A percentile compares a stretch with the other conserved stretches of the same genome.
Conservation (phyloP, 352 stramenopile genomes). For the Pythium aquatile region DNA sequence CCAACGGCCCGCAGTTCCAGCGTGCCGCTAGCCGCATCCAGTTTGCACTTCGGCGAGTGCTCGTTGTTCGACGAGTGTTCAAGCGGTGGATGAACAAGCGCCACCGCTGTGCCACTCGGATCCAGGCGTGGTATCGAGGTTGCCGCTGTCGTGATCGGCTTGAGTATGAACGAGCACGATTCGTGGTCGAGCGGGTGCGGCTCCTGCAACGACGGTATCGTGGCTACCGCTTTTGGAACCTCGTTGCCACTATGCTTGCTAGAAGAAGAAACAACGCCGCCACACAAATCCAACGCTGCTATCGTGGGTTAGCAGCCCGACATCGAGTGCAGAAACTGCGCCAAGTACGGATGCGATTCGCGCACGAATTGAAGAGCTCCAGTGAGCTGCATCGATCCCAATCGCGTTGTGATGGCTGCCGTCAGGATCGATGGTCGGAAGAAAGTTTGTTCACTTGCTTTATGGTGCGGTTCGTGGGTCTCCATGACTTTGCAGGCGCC, state of each 20-base stretch:
- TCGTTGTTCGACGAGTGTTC: slow-evolving; percentile 19
- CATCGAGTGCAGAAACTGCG: slow-evolving; percentile 10
- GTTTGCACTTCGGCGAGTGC: slow-evolving; percentile 27
- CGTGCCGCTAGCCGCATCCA: slow-evolving; percentile 24
- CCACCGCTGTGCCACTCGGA: slow-evolving; percentile 18
- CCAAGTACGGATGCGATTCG: slow-evolving; percentile 17
- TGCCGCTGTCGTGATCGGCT: slow-evolving; percentile 18
- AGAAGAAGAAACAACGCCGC: slow-evolving; percentile 19
- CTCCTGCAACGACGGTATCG: slow-evolving; percentile 27
- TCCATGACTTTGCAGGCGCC: slow-evolving; percentile 29
- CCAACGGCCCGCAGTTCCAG: slow-evolving; percentile 37
- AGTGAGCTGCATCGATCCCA: slow-evolving; percentile 18
- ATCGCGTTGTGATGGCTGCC: slow-evolving; percentile 22
- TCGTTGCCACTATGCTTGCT: slow-evolving; percentile 19
- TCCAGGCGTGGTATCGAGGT: slow-evolving; percentile 31
- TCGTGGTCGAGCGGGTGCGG: slow-evolving; percentile 10
- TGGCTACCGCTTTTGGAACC: slow-evolving; percentile 33
- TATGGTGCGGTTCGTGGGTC: slow-evolving; percentile 28
- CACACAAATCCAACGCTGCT: slow-evolving; percentile 28
- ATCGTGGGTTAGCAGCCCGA: slow-evolving; percentile 18
- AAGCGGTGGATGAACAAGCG: slow-evolving; percentile 25
- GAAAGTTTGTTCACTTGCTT: slow-evolving; percentile 26
- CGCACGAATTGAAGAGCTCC: slow-evolving; percentile 14
- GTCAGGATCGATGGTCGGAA: slow-evolving; percentile 15
- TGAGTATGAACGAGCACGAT: slow-evolving; percentile 14